Conservation (phyloP, 371 early-diverging fungal genomes). For the Nosema muscidifuracis region DNA sequence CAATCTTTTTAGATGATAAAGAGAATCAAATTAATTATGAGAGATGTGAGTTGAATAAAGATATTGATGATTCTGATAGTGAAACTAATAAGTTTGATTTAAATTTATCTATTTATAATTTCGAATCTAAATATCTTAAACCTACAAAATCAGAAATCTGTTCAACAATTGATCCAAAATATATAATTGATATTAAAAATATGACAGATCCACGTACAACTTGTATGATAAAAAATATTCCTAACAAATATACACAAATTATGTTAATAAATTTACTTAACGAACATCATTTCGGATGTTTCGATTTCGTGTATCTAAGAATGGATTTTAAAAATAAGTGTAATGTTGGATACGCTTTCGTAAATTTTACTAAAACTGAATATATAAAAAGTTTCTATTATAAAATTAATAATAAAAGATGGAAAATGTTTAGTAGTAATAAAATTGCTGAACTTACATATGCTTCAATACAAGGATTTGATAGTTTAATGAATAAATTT, state of each 20-base stretch:
- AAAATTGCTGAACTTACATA: conserved; percentile 75
- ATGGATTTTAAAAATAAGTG: conserved; percentile 78
- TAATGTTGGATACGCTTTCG: conserved; percentile 78
- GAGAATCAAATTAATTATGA: too few species aligned
- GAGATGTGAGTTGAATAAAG: too few species aligned
- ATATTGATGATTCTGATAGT: too few species aligned
- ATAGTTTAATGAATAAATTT: conserved; percentile 73
- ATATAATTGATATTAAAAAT: conserved; percentile 23
- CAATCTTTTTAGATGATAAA: too few species aligned
- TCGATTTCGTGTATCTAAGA: conserved; percentile 76
- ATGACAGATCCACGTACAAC: conserved; percentile 70
- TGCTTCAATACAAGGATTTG: conserved; percentile 77
- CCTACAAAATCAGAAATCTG: too few species aligned
- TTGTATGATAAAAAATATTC: conserved; percentile 80
- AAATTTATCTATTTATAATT: too few species aligned
- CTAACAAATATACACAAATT: conserved; percentile 73
- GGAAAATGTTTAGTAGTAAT: conserved; percentile 73
- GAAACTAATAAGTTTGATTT: too few species aligned
- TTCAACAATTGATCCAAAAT: neutral
- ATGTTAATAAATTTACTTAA: conserved; percentile 74
- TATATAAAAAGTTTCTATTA: conserved; percentile 69
- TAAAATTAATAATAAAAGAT: conserved; percentile 71
- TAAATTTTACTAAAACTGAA: conserved; percentile 70
- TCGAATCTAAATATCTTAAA: too few species aligned
- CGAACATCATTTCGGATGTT: conserved; percentile 68